Base-by-base conservation (phyloP, 1,284 basidiomycete species). In the Fomitopsis pinicola region DNA sequence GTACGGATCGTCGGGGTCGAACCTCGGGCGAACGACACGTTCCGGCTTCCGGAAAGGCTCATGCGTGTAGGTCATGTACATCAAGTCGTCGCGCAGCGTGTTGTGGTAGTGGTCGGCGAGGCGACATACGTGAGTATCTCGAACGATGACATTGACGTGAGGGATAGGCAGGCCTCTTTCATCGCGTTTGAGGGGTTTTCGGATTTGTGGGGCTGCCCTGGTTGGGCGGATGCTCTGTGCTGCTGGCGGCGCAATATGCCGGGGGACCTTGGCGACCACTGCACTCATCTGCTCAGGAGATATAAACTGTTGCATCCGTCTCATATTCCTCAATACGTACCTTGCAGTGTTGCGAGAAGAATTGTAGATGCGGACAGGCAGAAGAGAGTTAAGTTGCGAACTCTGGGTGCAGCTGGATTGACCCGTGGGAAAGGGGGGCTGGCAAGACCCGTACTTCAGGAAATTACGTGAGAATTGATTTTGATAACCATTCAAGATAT, bases 31-130 rank as follows among this genome's bases (percentile, higher is more conserved):
- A 57, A 87, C 84, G 45, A 82, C 72, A 54, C 87, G 83, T 0
- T 82, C 78, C 6, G 81, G 77, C 19, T 83, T 79, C 38, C 80
- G 82, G 0, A 81, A 72, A 55, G 80, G 75, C 68, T 84, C 83
- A 75, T 97, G 95, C 62, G 88, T 82, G 80, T 97, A 98, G 56
- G 92, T 92, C 86, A 98, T 92, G 83, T 99, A 99, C 81, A 99
- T 86, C 67, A 97, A 79, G 77, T 98, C 86, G 69, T 94, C 89
- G 26, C 88, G 84, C 61, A 99, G 82, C 9, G 95, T 91, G 58
- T 80, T 78, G 72, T 91, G 75, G 79, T 97, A 98, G 79, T 98
- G 93, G 66, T 95, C 89, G 62, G 84, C 80, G 61, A 95, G 84
- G 54, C 96, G 87, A 68, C 84, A 90, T 62, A 85, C 81, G 55